Conservation (phyloP, 108 stramenopile species). For the Nitzschia sp. region DNA sequence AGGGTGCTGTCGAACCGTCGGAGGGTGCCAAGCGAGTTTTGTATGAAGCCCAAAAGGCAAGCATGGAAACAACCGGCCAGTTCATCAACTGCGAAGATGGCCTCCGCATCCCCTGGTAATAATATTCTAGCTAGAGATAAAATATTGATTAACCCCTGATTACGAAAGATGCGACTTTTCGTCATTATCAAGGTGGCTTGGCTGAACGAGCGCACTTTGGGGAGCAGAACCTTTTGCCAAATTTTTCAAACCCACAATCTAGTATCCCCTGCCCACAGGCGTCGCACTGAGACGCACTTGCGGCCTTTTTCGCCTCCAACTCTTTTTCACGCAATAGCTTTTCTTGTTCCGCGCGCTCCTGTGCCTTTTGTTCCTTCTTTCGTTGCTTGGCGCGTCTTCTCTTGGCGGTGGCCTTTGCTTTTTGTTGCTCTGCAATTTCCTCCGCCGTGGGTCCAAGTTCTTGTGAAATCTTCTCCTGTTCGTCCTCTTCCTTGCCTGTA, state of each 20-base stretch:
- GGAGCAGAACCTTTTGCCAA: constrained; percentile 48
- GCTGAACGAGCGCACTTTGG: constrained; percentile 55
- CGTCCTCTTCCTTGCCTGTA: neutral
- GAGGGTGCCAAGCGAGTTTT: constrained; percentile 85
- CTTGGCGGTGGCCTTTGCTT: constrained; percentile 48
- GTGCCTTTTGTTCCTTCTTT: constrained; percentile 37
- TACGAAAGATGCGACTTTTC: neutral
- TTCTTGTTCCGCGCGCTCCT: constrained; percentile 25
- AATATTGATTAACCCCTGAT: neutral
- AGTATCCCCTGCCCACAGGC: constrained; percentile 53
- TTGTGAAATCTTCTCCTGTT: neutral
- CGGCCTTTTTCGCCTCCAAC: constrained; percentile 33
- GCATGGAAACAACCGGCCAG: constrained; percentile 67
- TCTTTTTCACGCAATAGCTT: constrained; percentile 22
- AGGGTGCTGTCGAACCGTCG: constrained; percentile 81
- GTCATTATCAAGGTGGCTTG: neutral
- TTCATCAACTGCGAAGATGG: constrained; percentile 92
- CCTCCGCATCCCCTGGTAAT: constrained; percentile 81
- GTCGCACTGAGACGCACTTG: constrained; percentile 36
- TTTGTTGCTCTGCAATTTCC: constrained; percentile 7
- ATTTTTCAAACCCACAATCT: constrained; percentile 56
- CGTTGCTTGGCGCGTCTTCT: constrained; percentile 56
- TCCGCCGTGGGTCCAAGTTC: neutral
- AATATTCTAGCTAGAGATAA: neutral
- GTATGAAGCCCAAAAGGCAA: constrained; percentile 65